These are phyloP conservation scores for Botrytis sinoallii DNA, from an alignment of 2,329 filamentous ascomycete species.

Conservation along the genomic window DNA sequence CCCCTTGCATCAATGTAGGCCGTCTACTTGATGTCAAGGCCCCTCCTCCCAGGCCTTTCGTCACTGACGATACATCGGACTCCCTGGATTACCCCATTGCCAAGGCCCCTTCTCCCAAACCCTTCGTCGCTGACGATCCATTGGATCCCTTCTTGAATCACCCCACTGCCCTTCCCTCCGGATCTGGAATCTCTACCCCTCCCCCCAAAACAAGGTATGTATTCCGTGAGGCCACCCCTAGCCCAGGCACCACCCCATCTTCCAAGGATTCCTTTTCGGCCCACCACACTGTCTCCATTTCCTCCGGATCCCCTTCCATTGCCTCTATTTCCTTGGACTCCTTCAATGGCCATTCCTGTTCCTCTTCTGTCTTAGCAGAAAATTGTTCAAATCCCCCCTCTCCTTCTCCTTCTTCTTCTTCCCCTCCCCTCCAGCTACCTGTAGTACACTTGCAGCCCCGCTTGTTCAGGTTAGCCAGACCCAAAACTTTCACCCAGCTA, in stretches of 20 bases:
- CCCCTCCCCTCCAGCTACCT: background rate
- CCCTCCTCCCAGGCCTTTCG: background rate
- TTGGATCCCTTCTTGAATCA: background rate
- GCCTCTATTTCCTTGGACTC: background rate
- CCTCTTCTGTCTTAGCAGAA: constrained; percentile 1
- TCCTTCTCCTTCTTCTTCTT: background rate
- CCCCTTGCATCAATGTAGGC: background rate
- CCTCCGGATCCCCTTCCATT: background rate
- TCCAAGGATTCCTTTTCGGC: background rate
- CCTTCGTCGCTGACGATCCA: background rate
- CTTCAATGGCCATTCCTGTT: background rate
- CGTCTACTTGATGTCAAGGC: background rate
- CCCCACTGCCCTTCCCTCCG: background rate
- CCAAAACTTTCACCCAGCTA: background rate
- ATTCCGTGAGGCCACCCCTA: background rate
- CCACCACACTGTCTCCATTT: background rate
- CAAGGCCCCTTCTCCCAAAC: background rate
- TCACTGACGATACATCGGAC: background rate
- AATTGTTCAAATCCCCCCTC: background rate
- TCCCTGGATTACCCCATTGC: background rate
- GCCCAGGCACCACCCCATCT: background rate
- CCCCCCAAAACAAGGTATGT: background rate
- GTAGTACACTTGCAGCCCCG: constrained; percentile 1
- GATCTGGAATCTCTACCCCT: background rate
- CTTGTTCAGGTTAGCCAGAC: background rate